phyloP scores from a whole-genome alignment of 2,329 filamentous ascomycete species.

The Fusarium anthophilum region DNA sequence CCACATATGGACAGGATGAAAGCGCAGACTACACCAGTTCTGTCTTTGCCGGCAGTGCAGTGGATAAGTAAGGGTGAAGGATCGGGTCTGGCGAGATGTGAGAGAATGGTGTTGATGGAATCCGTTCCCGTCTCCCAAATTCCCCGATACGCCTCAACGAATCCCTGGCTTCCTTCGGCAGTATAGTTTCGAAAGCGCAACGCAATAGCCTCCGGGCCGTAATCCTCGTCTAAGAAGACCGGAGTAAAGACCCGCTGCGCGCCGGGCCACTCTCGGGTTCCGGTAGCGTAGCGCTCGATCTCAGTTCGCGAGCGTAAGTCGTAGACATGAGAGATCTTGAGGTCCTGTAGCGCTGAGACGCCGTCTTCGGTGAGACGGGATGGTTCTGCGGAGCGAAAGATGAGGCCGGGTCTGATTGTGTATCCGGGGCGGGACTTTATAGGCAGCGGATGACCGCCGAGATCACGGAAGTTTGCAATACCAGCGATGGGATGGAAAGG shows the following conservation, averaged over 20 bases:
- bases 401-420: slow-evolving; percentile 63
- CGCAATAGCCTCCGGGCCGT: slow-evolving; percentile 70
- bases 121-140: slow-evolving; percentile 65
- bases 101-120: slow-evolving; percentile 63
- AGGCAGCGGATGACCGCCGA: slow-evolving; percentile 66
- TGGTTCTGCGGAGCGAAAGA: slow-evolving; percentile 77
- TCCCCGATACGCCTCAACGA: slow-evolving; percentile 69
- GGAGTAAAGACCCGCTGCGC: slow-evolving; percentile 65
- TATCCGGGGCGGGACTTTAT: slow-evolving; percentile 60
- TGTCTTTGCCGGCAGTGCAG: slow-evolving; percentile 81
- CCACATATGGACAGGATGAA: slow-evolving; percentile 72
- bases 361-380: slow-evolving; percentile 65
- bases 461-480: slow-evolving; percentile 74
- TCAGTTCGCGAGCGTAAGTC: slow-evolving; percentile 73
- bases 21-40: slow-evolving; percentile 76
- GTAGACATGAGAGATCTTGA: slow-evolving; percentile 73
- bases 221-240: slow-evolving; percentile 70
- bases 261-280: slow-evolving; percentile 50
- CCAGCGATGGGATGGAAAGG: slow-evolving; percentile 65
- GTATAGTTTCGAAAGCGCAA: slow-evolving; percentile 69
- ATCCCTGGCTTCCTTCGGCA: slow-evolving; percentile 64
- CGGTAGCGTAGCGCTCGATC: slow-evolving; percentile 56
- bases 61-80: slow-evolving; percentile 69
- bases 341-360: slow-evolving; percentile 57
- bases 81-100: slow-evolving; percentile 60